These are phyloP conservation scores for Steccherinum ochraceum DNA, from an alignment of 768 basidiomycete species.

Conservation along the genomic window DNA sequence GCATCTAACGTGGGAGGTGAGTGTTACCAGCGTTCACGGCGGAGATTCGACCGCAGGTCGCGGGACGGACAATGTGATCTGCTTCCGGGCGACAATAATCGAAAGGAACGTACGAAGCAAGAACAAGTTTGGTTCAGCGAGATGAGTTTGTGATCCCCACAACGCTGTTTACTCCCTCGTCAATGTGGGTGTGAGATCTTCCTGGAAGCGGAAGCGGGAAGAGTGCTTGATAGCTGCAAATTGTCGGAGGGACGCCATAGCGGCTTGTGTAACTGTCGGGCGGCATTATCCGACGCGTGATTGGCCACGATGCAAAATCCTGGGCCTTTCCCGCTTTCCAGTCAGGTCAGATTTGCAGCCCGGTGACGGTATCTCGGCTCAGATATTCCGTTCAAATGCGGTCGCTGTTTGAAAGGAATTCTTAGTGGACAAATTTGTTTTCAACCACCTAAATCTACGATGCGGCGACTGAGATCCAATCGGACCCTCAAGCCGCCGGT, in stretches of 20 bases:
- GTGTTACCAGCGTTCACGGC: not conserved
- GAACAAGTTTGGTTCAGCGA: not conserved
- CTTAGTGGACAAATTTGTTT: not conserved
- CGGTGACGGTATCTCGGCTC: not conserved
- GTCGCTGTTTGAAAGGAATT: not conserved
- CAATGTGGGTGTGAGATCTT: not conserved
- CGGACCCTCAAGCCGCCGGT: constrained; percentile 9
- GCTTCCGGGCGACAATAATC: not conserved
- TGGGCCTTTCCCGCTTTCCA: not conserved
- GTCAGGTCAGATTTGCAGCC: not conserved
- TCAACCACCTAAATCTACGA: constrained; percentile 5
- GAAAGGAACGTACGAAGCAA: not conserved
- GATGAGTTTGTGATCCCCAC: not conserved
- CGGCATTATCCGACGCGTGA: not conserved
- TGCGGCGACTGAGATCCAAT: constrained; percentile 7
- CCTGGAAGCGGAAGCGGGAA: not conserved
- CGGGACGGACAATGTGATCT: not conserved
- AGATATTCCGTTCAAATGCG: not conserved
- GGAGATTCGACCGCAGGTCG: not conserved
- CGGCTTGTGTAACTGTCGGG: no score
- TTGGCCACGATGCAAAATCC: not conserved
- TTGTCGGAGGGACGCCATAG: not conserved
- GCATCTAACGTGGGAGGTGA: not conserved
- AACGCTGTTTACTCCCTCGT: not conserved
- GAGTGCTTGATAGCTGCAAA: not conserved